Evolutionary conservation across 2,329 filamentous ascomycete genomes (phyloP), one percentile per base, ranked within the genome.

Genomic region (Hyphodiscus sp.): DNA sequence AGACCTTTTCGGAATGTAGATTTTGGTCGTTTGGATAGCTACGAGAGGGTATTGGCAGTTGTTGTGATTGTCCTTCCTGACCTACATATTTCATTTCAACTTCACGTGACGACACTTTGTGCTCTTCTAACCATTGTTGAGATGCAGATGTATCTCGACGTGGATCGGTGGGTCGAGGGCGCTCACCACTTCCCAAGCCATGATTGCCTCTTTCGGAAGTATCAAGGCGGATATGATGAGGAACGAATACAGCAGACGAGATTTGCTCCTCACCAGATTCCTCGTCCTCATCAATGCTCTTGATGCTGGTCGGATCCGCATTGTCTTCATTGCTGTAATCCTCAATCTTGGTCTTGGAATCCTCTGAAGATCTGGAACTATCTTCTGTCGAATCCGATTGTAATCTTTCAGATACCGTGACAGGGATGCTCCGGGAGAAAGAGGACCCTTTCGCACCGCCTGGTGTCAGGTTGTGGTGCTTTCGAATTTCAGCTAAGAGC

Each of bases 241-340:
- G 89, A 47, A 91, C 77, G 67, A 94, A 94, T 42, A 91, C 77
- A 20, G 89, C 89, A 30, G 87, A 92, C n/a, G 87, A 90, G 58
- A 94, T 91, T 69, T 92, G 89, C 68, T 94, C 89, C 67, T 88
- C 84, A 54, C 88, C 86, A 15, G 87, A 91, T 51, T 79, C 77
- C 29, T 79, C 75, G 47, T 79, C 78, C 20, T 80, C 77, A 19
- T 67, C 64, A 23, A 49, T 46, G 49, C 58, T 61, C 47, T 63
- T 64, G 20, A 53, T 38, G 10, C 53, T 53, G 8, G 56, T 54
- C 9, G 59, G 33, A 10, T 58, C 56, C 11, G 45, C 72, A 33
- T 76, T 74, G 51, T 78, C 76, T 20, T 77, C 75, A 38, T 54
- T 46, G 15, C 45, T 45, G 6, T 50, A 44, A 19, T 53, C 47